Conservation (phyloP, 139 green algal species). For the Chlorella sp. region DNA sequence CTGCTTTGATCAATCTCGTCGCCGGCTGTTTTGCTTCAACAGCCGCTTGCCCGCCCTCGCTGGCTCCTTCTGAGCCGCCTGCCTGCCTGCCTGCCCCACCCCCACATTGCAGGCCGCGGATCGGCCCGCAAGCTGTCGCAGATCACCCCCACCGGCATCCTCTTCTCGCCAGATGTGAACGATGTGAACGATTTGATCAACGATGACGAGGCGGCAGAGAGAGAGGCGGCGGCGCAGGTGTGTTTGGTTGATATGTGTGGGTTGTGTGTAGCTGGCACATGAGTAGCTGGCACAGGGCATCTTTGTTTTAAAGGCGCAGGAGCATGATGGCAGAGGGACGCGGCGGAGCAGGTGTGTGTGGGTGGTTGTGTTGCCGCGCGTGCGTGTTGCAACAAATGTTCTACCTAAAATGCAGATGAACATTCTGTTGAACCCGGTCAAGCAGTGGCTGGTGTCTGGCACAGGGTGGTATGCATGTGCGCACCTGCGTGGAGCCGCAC, state of each 20-base stretch:
- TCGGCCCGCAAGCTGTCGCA: conserved; percentile 27
- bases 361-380: too few relatives aligned
- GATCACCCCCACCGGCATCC: conserved; percentile 27
- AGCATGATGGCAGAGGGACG: not conserved
- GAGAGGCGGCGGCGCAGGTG: conserved; percentile 66
- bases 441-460: too few relatives aligned
- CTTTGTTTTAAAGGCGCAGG: not conserved
- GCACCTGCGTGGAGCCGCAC: too few relatives aligned
- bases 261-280: too few relatives aligned
- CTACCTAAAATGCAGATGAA: too few relatives aligned
- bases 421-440: too few relatives aligned
- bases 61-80: too few relatives aligned
- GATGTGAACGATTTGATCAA: conserved; percentile 55
- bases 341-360: not conserved
- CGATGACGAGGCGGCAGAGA: conserved; percentile 73
- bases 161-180: conserved; percentile 50
- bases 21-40: too few relatives aligned
- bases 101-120: conserved; percentile 4
- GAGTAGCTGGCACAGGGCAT: not conserved
- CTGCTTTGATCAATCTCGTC: too few relatives aligned
- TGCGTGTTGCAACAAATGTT: too few relatives aligned
- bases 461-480: too few relatives aligned
- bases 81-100: not conserved
- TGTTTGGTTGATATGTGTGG: not conserved
- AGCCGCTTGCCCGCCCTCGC: not conserved